These are phyloP conservation scores for Pseudogymnoascus verrucosus DNA, from an alignment of 2,329 filamentous ascomycete genomes.

Conservation along the genomic window DNA sequence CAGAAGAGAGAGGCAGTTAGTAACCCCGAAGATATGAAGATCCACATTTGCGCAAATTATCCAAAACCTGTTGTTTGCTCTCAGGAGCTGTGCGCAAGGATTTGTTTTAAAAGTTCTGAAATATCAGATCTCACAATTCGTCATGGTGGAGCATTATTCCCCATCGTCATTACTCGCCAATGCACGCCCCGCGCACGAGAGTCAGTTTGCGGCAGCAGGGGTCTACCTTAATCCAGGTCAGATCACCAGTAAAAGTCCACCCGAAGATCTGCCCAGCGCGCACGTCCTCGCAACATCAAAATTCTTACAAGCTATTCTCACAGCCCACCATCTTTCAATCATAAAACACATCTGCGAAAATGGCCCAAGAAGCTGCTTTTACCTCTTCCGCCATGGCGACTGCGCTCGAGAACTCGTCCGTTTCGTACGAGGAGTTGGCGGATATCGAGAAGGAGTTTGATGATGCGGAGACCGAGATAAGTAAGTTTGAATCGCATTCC, in stretches of 20 bases:
- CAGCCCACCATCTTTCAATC: not conserved
- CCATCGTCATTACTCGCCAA: slow-evolving; percentile 5
- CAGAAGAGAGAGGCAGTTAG: not conserved
- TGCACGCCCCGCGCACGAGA: slow-evolving; percentile 1
- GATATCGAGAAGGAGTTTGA: slow-evolving; percentile 79
- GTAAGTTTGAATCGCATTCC: slow-evolving; percentile 44
- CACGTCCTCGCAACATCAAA: slow-evolving; percentile 7
- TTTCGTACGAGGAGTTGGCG: slow-evolving; percentile 69
- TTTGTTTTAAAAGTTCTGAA: not conserved
- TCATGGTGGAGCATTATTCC: slow-evolving; percentile 1
- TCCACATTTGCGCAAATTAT: not conserved
- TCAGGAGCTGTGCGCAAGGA: not conserved
- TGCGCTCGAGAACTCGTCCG: slow-evolving; percentile 33
- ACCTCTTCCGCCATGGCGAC: slow-evolving; percentile 12
- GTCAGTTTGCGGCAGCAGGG: not conserved
- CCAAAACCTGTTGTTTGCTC: not conserved
- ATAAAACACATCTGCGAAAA: not conserved
- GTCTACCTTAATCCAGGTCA: slow-evolving; percentile 3
- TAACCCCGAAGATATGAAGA: not conserved
- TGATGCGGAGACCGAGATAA: slow-evolving; percentile 71
- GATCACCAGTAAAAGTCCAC: slow-evolving; percentile 1
- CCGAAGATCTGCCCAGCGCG: not conserved
- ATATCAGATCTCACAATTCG: not conserved
- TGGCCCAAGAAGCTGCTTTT: not conserved
- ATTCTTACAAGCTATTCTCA: slow-evolving; percentile 4